Percentiles rank a stretch among this genome's conserved stretches.
phyloP scores from a whole-genome alignment of 495 filamentous ascomycete genomes.

The Penicillium daleae region DNA sequence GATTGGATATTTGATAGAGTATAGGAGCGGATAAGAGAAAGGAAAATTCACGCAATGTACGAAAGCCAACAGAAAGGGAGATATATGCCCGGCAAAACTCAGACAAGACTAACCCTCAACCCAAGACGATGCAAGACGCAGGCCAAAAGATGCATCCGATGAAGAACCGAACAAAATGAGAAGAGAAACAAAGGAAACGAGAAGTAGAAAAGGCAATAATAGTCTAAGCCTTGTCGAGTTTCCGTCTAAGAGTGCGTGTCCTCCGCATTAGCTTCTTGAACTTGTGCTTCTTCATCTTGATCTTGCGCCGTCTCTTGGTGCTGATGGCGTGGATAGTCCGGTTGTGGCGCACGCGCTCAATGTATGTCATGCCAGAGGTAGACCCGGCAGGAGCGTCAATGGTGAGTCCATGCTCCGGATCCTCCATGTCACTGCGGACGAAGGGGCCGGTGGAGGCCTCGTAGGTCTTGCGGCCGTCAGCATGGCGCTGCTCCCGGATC shows the following conservation, averaged over 20 bases:
- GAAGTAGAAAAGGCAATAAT: constrained; percentile 7
- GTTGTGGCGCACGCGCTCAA: constrained; percentile 46
- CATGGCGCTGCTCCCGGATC: constrained; percentile 74
- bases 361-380: constrained; percentile 41
- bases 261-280: constrained; percentile 97
- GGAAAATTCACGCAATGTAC: constrained; percentile 24
- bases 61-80: constrained; percentile 18
- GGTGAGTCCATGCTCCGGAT: constrained; percentile 35
- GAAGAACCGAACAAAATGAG: constrained; percentile 18
- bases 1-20: constrained; percentile 28
- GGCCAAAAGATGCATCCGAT: constrained; percentile 34
- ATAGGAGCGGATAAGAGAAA: constrained; percentile 17
- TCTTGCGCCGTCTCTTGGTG: constrained; percentile 82
- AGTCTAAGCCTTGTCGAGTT: constrained; percentile 66
- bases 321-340: constrained; percentile 67
- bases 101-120: constrained; percentile 28
- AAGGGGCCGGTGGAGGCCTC: constrained; percentile 51
- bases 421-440: constrained; percentile 43
- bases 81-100: constrained; percentile 31
- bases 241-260: constrained; percentile 87
- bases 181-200: constrained; percentile 14
- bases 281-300: constrained; percentile 99
- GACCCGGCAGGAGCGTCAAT: constrained; percentile 38
- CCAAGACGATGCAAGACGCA: constrained; percentile 33
- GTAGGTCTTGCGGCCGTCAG: constrained; percentile 69